A percentile compares a stretch with the other conserved stretches of the same genome.
phyloP scores from a whole-genome alignment of 1,284 basidiomycete species.

The Anthracocystis setariae region DNA sequence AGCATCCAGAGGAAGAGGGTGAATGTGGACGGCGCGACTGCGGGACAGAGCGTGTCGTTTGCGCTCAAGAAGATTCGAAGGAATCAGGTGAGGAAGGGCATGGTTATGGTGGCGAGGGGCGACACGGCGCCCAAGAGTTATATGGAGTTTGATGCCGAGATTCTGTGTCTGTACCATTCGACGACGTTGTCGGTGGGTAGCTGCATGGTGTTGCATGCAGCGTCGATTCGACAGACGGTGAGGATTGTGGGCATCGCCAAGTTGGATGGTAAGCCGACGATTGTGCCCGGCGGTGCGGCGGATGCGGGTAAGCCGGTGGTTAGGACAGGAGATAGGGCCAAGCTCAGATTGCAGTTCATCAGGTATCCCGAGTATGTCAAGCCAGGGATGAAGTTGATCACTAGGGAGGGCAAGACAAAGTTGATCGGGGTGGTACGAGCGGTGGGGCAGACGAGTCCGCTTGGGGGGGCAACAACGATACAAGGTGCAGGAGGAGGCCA shows the following conservation, averaged over 20 bases:
- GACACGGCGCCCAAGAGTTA: constrained; percentile 51
- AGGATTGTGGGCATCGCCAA: constrained; percentile 61
- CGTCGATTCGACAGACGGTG: constrained; percentile 65
- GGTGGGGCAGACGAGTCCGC: constrained; percentile 51
- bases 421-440: constrained; percentile 61
- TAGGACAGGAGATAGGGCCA: constrained; percentile 63
- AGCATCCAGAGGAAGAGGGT: constrained; percentile 94
- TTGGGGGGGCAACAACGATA: constrained; percentile 11
- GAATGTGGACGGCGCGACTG: constrained; percentile 81
- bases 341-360: constrained; percentile 61
- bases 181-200: constrained; percentile 63
- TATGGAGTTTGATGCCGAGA: constrained; percentile 65
- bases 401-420: constrained; percentile 63
- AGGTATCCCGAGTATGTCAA: constrained; percentile 61
- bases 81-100: constrained; percentile 85
- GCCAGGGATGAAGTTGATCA: constrained; percentile 64
- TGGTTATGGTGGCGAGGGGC: constrained; percentile 72
- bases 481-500: not conserved
- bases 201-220: constrained; percentile 66
- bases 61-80: constrained; percentile 89
- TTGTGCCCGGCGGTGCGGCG: constrained; percentile 3
- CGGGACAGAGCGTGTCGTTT: constrained; percentile 92
- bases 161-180: constrained; percentile 65
- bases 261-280: constrained; percentile 47
- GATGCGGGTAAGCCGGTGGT: constrained; percentile 60